Percentiles rank a stretch among this genome's conserved stretches.
Conservation (phyloP, 2,329 filamentous ascomycete genomes). For the Rutstroemia sydowiana region DNA sequence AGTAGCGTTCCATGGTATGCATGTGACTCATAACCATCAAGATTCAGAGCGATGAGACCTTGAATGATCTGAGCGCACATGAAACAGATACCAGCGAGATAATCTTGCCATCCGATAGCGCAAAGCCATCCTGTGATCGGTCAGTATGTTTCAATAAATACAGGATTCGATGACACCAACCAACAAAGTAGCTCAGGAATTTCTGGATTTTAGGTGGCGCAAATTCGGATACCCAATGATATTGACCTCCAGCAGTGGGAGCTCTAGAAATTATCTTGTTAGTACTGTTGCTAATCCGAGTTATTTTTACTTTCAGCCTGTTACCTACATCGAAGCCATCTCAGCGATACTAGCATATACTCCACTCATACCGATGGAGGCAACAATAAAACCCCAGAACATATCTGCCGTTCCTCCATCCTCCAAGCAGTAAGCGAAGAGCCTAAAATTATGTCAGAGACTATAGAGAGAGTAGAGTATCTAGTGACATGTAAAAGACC, state of each 20-base stretch:
- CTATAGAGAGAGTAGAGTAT: not conserved
- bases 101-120: conserved; percentile 39
- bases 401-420: conserved; percentile 26
- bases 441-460: not conserved
- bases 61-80: conserved; percentile 39
- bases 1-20: conserved; percentile 38
- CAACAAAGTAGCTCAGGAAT: conserved; percentile 45
- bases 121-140: conserved; percentile 36
- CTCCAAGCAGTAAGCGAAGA: conserved; percentile 9
- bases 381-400: conserved; percentile 31
- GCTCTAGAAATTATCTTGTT: conserved; percentile 28
- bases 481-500: no score
- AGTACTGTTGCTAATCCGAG: not conserved
- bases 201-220: conserved; percentile 41
- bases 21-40: conserved; percentile 30
- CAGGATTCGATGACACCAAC: conserved; percentile 21
- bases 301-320: no score
- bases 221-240: conserved; percentile 50
- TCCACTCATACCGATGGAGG: conserved; percentile 21
- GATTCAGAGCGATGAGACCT: conserved; percentile 32
- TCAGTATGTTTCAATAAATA: not conserved
- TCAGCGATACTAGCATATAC: conserved; percentile 21
- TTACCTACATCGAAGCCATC: conserved; percentile 24
- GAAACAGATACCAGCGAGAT: conserved; percentile 33
- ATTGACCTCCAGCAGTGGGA: conserved; percentile 50